Percentiles rank a stretch among this genome's conserved stretches.
Conservation (phyloP, 1,139 yeast genomes). For the Lizanozyma gosingica region DNA sequence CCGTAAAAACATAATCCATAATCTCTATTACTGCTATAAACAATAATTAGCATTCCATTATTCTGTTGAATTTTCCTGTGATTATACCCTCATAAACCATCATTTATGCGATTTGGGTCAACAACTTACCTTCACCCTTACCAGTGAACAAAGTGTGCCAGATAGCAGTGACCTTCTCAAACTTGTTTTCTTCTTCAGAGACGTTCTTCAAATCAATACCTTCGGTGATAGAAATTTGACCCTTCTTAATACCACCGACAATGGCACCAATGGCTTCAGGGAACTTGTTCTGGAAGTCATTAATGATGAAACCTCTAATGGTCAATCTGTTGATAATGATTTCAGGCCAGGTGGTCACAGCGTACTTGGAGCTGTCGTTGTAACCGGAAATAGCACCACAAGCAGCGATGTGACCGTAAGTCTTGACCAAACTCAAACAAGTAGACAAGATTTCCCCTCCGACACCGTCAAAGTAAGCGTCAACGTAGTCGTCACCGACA, state of each 20-base stretch:
- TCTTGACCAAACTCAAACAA: conserved; percentile 31
- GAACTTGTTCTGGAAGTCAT: conserved; percentile 25
- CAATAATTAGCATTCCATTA: too few relatives aligned
- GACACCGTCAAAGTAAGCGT: conserved; percentile 49
- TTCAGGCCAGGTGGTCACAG: conserved; percentile 28
- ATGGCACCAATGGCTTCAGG: conserved; percentile 28
- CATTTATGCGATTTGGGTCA: conserved; percentile 13
- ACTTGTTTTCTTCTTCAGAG: conserved; percentile 25
- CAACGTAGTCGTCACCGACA: conserved; percentile 37
- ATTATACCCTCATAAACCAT: too few relatives aligned
- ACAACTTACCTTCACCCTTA: conserved; percentile 21
- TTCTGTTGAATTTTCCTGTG: too few relatives aligned
- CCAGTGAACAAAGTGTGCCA: conserved; percentile 35
- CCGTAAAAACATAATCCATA: too few relatives aligned
- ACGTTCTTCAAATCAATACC: conserved; percentile 22
- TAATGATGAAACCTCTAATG: conserved; percentile 40
- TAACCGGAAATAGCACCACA: conserved; percentile 61
- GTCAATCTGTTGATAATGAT: conserved; percentile 40
- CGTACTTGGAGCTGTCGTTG: conserved; percentile 29
- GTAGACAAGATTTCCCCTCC: conserved; percentile 54
- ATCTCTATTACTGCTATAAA: too few relatives aligned
- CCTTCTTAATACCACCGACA: conserved; percentile 25
- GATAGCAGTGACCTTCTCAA: conserved; percentile 29
- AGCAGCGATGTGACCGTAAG: conserved; percentile 40
- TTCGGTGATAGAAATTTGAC: conserved; percentile 25